Evolutionary conservation across 345 rosid genomes (phyloP), one percentile per base, ranked within the genome.

Genomic region (Salix suchowensis): DNA sequence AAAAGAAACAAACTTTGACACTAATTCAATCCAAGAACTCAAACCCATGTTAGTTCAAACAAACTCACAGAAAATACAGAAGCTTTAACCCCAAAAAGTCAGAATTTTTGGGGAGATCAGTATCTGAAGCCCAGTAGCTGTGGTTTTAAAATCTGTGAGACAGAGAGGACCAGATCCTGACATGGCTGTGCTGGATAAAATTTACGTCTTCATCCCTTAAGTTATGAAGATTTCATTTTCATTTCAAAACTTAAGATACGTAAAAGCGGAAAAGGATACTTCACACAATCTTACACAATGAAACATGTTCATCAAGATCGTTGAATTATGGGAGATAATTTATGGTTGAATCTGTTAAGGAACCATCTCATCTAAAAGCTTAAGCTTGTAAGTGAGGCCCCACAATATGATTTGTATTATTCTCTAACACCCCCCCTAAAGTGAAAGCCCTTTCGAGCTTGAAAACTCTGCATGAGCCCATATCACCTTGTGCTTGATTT

Each of bases 261-360:
- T 52, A 52, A 19, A 52, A 52, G n/a, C 1, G n/a, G 58, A 52
- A 19, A 19, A 18, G 2, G 8, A 6, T 16, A 18, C 18, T 50
- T 19, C 19, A 52, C 19, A 0, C 23, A 18, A 2, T 52, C 21
- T 16, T 50, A 6, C 7, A 2, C 18, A 0, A 50, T 50, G 19
- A 50, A 50, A 5, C 21, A 16, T 18, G 21, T 14, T 50, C 7
- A 50, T 50, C 7, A 50, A 6, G 19, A 50, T 16, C 1, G 7
- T 16, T 50, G 4, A 50, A 16, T 50, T 14, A 16, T 50, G 54
- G 2, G 8, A 19, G 5, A 16, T 50, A 1, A 40, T 40, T 11
- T 0, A 10, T 40, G 10, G 13, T 10, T 10, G 0, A 40, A 40
- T n/a, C n/a, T n/a, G n/a, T n/a, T n/a, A n/a, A n/a, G n/a, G n/a